These are phyloP conservation scores for Phytophthora colocasiae DNA, from an alignment of 352 stramenopile genomes.

Conservation along the genomic window DNA sequence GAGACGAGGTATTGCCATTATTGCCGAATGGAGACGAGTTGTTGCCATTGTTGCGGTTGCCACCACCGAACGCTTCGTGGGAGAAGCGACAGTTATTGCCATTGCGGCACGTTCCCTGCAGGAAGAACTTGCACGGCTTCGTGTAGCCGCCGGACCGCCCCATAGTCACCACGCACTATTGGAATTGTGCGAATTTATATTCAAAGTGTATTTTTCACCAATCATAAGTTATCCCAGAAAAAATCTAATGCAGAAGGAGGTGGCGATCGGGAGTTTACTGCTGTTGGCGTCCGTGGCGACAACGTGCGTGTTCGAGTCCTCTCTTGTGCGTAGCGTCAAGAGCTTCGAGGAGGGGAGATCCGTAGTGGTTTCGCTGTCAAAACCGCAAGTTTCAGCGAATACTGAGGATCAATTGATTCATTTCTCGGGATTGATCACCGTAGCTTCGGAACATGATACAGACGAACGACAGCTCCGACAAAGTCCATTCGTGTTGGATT, in stretches of 20 bases:
- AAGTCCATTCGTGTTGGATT: conserved; percentile 67
- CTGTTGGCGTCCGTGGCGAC: conserved; percentile 59
- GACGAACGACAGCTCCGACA: conserved; percentile 32
- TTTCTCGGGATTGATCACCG: conserved; percentile 66
- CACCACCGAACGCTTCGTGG: conserved; percentile 41
- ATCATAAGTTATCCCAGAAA: background rate
- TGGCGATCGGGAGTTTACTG: conserved; percentile 53
- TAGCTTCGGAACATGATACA: conserved; percentile 5
- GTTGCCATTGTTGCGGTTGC: conserved; percentile 24
- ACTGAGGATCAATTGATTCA: conserved; percentile 48
- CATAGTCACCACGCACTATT: conserved; percentile 17
- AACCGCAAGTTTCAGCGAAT: conserved; percentile 23
- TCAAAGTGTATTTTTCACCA: background rate
- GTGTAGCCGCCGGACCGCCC: conserved; percentile 19
- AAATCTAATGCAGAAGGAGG: conserved; percentile 36
- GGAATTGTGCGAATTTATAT: background rate
- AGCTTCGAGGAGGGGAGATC: conserved; percentile 61
- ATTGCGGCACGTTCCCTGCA: conserved; percentile 75
- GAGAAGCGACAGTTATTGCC: conserved; percentile 74
- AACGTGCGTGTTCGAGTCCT: conserved; percentile 62
- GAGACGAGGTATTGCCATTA: conserved; percentile 7
- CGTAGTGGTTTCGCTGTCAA: conserved; percentile 34
- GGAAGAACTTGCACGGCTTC: conserved; percentile 75
- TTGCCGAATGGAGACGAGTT: conserved; percentile 27
- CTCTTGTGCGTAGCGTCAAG: conserved; percentile 52